These are phyloP conservation scores for Auricularia sp. DNA, from an alignment of 768 basidiomycete species.

Conservation along the genomic window DNA sequence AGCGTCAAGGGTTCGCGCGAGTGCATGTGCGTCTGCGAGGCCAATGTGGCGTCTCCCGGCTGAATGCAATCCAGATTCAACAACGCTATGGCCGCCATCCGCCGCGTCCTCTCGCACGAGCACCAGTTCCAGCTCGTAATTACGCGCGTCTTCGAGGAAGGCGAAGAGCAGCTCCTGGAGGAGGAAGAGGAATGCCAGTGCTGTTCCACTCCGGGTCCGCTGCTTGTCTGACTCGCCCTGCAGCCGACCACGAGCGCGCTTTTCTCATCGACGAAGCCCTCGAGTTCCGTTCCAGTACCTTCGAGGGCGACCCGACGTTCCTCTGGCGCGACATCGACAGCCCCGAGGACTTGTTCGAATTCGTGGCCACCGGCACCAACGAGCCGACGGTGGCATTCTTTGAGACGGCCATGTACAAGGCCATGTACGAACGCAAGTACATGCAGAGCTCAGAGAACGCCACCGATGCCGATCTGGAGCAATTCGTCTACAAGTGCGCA, in stretches of 20 bases:
- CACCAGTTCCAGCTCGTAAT: slow-evolving; percentile 88
- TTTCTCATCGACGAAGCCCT: slow-evolving; percentile 89
- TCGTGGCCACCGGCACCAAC: slow-evolving; percentile 68
- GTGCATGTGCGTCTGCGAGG: slow-evolving; percentile 71
- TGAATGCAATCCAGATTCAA: slow-evolving; percentile 55
- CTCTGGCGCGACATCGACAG: slow-evolving; percentile 88
- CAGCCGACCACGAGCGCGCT: slow-evolving; percentile 88
- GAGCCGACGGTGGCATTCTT: slow-evolving; percentile 77
- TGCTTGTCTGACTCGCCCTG: slow-evolving; percentile 8
- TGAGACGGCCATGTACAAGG: slow-evolving; percentile 88
- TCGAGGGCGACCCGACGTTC: slow-evolving; percentile 70
- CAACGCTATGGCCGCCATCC: slow-evolving; percentile 89
- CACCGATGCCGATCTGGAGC: slow-evolving; percentile 56
- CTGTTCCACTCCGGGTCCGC: slow-evolving; percentile 15
- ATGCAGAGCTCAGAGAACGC: slow-evolving; percentile 59
- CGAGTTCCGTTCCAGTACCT: slow-evolving; percentile 68
- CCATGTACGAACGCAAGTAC: slow-evolving; percentile 94
- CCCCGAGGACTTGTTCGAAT: slow-evolving; percentile 92
- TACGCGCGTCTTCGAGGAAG: slow-evolving; percentile 95
- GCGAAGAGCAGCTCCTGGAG: slow-evolving; percentile 87
- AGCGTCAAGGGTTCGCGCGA: slow-evolving; percentile 86
- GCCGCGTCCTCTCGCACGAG: slow-evolving; percentile 65
- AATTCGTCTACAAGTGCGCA: slow-evolving; percentile 75
- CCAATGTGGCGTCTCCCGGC: neutral
- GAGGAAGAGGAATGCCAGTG: slow-evolving; percentile 78